Evolutionary conservation across 805 yeast species (phyloP).

Genomic region (Priceomyces castillae): DNA sequence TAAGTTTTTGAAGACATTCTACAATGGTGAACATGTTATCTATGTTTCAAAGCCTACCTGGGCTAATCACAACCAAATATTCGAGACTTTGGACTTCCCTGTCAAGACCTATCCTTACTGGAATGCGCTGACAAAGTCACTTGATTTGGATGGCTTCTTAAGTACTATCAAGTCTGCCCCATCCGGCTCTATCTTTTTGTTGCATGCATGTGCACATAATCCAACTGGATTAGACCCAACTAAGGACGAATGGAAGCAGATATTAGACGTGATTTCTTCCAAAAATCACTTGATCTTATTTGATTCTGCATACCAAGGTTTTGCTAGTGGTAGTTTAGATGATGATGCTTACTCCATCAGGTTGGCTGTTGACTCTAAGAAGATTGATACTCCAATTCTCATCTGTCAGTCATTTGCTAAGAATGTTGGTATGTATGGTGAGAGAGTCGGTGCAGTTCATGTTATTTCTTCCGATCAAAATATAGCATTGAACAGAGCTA

Average conservation of each 20-base stretch:
- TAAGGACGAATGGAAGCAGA: slow-evolving; percentile 71
- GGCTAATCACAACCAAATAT: slow-evolving; percentile 92
- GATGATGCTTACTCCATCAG: slow-evolving; percentile 84
- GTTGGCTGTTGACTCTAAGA: slow-evolving; percentile 47
- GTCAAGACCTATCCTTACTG: slow-evolving; percentile 82
- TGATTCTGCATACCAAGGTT: slow-evolving; percentile 97
- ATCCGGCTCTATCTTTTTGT: slow-evolving; percentile 70
- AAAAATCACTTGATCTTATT: slow-evolving; percentile 76
- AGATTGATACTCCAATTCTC: slow-evolving; percentile 35
- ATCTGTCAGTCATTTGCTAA: slow-evolving; percentile 96
- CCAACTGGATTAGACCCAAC: slow-evolving; percentile 97
- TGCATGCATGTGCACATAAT: slow-evolving; percentile 97
- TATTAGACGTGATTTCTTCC: slow-evolving; percentile 58
- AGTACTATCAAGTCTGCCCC: slow-evolving; percentile 63
- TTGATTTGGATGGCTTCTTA: slow-evolving; percentile 70
- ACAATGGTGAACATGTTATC: slow-evolving; percentile 44
- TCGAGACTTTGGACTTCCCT: slow-evolving; percentile 63
- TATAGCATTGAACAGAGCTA: slow-evolving; percentile 48
- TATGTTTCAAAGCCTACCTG: slow-evolving; percentile 92
- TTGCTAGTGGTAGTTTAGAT: slow-evolving; percentile 83
- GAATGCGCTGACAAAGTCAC: slow-evolving; percentile 65
- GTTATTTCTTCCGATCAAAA: slow-evolving; percentile 50
- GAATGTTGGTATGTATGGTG: slow-evolving; percentile 96
- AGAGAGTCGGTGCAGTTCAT: slow-evolving; percentile 93
- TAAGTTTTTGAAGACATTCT: slow-evolving; percentile 56